Evolutionary conservation across 768 basidiomycete species (phyloP).

Genomic region (Hypholoma fasciculare): DNA sequence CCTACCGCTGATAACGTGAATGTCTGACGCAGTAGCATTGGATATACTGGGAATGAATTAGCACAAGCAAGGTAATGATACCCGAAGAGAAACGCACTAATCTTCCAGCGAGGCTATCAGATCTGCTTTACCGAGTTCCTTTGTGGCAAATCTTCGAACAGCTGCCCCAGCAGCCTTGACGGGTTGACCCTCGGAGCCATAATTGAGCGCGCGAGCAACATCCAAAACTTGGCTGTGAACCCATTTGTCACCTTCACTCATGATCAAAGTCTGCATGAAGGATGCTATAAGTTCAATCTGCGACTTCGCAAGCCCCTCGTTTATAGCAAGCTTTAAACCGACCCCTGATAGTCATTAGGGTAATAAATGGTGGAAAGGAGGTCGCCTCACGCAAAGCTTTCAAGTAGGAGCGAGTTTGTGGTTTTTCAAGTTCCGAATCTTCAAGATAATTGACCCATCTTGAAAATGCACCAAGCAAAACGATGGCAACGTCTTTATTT

Average conservation of each 20-base stretch:
- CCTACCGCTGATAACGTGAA: background rate
- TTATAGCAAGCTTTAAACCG: slow-evolving; percentile 91
- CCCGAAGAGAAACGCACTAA: slow-evolving; percentile 57
- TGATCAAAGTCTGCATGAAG: slow-evolving; percentile 91
- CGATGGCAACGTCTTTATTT: slow-evolving; percentile 81
- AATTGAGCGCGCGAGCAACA: slow-evolving; percentile 67
- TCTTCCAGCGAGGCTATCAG: slow-evolving; percentile 85
- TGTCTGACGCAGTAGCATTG: slow-evolving; percentile 71
- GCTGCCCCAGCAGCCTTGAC: slow-evolving; percentile 72
- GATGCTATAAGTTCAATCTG: slow-evolving; percentile 88
- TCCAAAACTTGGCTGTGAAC: slow-evolving; percentile 70
- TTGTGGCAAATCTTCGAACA: slow-evolving; percentile 87
- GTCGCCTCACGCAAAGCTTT: slow-evolving; percentile 73
- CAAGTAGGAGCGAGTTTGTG: slow-evolving; percentile 67
- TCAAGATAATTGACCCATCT: slow-evolving; percentile 89
- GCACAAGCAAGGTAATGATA: background rate
- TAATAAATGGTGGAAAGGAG: background rate
- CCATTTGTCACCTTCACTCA: slow-evolving; percentile 96
- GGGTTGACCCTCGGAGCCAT: slow-evolving; percentile 69
- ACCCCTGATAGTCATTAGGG: slow-evolving; percentile 44
- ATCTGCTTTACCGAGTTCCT: slow-evolving; percentile 76
- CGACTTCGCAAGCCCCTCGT: slow-evolving; percentile 78
- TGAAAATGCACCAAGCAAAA: slow-evolving; percentile 88
- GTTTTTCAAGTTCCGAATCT: slow-evolving; percentile 73
- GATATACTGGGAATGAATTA: slow-evolving; percentile 55